Evolutionary conservation across 768 basidiomycete genomes (phyloP).

Genomic region (Collybia sp.): DNA sequence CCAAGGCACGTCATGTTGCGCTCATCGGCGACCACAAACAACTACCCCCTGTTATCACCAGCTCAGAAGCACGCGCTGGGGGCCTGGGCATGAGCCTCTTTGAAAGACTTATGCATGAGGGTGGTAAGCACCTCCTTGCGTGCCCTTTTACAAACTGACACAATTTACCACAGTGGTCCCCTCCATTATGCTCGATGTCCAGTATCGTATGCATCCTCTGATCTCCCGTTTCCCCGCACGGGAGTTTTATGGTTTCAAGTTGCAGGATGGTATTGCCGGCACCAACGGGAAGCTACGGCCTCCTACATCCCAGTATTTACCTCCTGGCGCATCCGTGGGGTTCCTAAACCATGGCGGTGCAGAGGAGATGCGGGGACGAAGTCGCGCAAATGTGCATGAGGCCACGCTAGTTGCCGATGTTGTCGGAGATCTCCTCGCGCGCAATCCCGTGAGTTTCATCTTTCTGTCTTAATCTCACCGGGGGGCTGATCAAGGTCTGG

Average conservation of each 20-base stretch:
- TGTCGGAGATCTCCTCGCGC: constrained; percentile 74
- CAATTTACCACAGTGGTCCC: constrained; percentile 55
- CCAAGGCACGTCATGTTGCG: constrained; percentile 73
- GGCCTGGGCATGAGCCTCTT: constrained; percentile 83
- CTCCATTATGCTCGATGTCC: constrained; percentile 88
- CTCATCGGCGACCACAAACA: constrained; percentile 98
- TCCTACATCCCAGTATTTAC: constrained; percentile 54
- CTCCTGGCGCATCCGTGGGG: constrained; percentile 48
- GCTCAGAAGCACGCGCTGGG: constrained; percentile 64
- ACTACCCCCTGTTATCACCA: constrained; percentile 83
- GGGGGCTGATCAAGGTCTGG: constrained; percentile 2
- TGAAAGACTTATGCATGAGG: constrained; percentile 83
- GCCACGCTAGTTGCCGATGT: constrained; percentile 74
- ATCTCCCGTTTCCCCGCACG: constrained; percentile 84
- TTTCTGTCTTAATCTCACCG: constrained; percentile 8
- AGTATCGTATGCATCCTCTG: constrained; percentile 93
- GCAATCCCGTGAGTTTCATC: constrained; percentile 61
- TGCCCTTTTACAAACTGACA: constrained; percentile 1
- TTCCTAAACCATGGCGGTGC: constrained; percentile 77
- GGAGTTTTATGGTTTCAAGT: constrained; percentile 71
- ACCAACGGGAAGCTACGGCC: constrained; percentile 50
- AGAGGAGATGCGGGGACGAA: constrained; percentile 66
- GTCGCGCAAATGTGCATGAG: constrained; percentile 75
- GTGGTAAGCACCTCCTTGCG: constrained; percentile 44
- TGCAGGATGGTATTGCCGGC: constrained; percentile 77